Conservation (phyloP, 495 filamentous ascomycete genomes). For the Penicillium salamii region DNA sequence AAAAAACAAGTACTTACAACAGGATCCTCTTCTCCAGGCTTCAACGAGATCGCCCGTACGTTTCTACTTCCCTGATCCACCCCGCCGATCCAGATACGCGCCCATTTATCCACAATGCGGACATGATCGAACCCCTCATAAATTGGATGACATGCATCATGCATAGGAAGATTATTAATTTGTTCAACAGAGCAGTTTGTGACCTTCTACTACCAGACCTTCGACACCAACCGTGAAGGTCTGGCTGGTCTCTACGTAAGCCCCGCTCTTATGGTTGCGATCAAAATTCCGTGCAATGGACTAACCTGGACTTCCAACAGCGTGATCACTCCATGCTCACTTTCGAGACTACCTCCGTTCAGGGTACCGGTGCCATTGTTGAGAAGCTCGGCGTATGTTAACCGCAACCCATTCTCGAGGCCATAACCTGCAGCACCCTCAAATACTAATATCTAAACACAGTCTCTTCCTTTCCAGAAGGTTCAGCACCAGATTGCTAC, state of each 20-base stretch:
- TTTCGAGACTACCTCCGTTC: slow-evolving; percentile 65
- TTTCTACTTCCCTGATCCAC: slow-evolving; percentile 8
- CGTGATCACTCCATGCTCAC: slow-evolving; percentile 88
- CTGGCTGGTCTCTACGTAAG: slow-evolving; percentile 77
- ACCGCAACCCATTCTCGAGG: too few species aligned
- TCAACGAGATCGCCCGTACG: slow-evolving; percentile 54
- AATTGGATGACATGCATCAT: not conserved
- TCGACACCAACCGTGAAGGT: slow-evolving; percentile 62
- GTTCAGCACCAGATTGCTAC: slow-evolving; percentile 68
- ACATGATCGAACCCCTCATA: not conserved
- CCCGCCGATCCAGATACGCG: slow-evolving; percentile 2
- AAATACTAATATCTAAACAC: not conserved
- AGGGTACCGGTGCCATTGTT: slow-evolving; percentile 60
- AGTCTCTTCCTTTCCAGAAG: slow-evolving; percentile 78
- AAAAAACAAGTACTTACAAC: too few species aligned
- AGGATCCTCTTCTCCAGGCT: slow-evolving; percentile 47
- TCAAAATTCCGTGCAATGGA: not conserved
- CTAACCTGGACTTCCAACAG: slow-evolving; percentile 42
- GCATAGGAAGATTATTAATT: slow-evolving; percentile 10
- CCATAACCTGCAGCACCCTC: too few species aligned
- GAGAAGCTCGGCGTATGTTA: slow-evolving; percentile 72
- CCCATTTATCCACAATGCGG: slow-evolving; percentile 4
- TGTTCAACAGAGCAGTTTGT: slow-evolving; percentile 70
- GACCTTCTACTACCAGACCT: slow-evolving; percentile 82
- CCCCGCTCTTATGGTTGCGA: not conserved